Conservation (phyloP, 2,329 filamentous ascomycete genomes). For the Piedraia hortae region DNA sequence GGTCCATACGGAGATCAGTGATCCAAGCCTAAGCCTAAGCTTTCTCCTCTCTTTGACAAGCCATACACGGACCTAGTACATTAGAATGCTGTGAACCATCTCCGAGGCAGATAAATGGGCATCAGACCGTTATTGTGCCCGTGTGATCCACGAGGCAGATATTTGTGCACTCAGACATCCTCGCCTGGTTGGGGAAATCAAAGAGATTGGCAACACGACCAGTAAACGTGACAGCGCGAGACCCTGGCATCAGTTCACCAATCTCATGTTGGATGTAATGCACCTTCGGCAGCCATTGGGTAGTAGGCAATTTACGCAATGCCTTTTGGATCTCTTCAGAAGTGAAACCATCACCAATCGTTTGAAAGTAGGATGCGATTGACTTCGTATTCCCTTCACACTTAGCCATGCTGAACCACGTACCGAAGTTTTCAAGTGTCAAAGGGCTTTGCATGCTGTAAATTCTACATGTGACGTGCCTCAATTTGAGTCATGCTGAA, state of each 20-base stretch:
- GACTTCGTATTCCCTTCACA: too few relatives aligned
- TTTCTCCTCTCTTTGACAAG: constrained; percentile 17
- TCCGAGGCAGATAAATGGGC: constrained; percentile 1
- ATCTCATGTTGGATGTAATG: constrained; percentile 21
- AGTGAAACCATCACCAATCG: constrained; percentile 30
- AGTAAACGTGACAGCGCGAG: constrained; percentile 22
- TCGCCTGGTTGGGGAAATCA: constrained; percentile 17
- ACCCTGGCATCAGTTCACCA: constrained; percentile 22
- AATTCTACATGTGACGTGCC: too few relatives aligned
- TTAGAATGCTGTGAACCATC: constrained; percentile 1
- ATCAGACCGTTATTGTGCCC: constrained; percentile 24
- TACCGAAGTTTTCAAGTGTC: too few relatives aligned
- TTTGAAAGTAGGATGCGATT: too few relatives aligned
- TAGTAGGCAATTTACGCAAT: constrained; percentile 4
- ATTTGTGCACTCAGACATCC: constrained; percentile 21
- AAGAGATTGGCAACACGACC: constrained; percentile 30
- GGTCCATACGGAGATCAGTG: constrained; percentile 29
- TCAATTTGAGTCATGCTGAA: too few relatives aligned
- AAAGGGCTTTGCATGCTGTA: too few relatives aligned
- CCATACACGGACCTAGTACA: constrained; percentile 23
- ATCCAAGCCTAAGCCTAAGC: constrained; percentile 22
- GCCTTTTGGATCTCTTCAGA: constrained; percentile 15
- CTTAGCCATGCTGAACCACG: too few relatives aligned
- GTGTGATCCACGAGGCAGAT: constrained; percentile 29
- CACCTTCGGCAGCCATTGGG: constrained; percentile 21